These are phyloP conservation scores for Talaromyces sp. DNA, from an alignment of 2,329 filamentous ascomycete species.

Conservation along the genomic window DNA sequence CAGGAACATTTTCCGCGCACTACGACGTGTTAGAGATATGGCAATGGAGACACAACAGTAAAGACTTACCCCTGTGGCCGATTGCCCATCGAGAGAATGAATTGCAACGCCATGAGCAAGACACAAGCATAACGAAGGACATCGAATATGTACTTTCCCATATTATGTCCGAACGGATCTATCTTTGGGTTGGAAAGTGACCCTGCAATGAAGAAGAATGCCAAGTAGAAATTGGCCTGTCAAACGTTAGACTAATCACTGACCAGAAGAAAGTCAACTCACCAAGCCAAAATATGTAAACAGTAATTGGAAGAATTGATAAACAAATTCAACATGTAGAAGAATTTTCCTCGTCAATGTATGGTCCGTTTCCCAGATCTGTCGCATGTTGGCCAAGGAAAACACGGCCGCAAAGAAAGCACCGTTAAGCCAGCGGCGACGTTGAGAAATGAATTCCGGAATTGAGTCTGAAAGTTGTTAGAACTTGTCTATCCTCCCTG, in stretches of 20 bases:
- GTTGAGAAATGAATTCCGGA: conserved; percentile 94
- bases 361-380: conserved; percentile 91
- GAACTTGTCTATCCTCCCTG: conserved; percentile 24
- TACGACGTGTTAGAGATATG: conserved; percentile 17
- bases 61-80: conserved; percentile 72
- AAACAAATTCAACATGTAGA: conserved; percentile 90
- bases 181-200: conserved; percentile 72
- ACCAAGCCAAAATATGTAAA: conserved; percentile 95
- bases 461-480: conserved; percentile 62
- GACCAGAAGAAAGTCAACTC: conserved; percentile 18
- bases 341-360: conserved; percentile 82
- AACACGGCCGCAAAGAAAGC: conserved; percentile 98
- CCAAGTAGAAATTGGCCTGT: conserved; percentile 92
- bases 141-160: conserved; percentile 79
- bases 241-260: conserved; percentile 15
- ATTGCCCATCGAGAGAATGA: conserved; percentile 94
- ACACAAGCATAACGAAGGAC: conserved; percentile 80
- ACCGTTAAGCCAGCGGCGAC: conserved; percentile 94
- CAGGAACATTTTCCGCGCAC: conserved; percentile 81
- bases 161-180: conserved; percentile 86
- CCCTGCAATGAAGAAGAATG: conserved; percentile 96
- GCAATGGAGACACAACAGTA: too few relatives aligned
- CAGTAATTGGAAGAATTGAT: conserved; percentile 84
- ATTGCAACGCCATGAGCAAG: conserved; percentile 86
- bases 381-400: conserved; percentile 88